These are phyloP conservation scores for Pharus latifolius DNA, from an alignment of 176 grass and related monocot species.

Conservation along the genomic window DNA sequence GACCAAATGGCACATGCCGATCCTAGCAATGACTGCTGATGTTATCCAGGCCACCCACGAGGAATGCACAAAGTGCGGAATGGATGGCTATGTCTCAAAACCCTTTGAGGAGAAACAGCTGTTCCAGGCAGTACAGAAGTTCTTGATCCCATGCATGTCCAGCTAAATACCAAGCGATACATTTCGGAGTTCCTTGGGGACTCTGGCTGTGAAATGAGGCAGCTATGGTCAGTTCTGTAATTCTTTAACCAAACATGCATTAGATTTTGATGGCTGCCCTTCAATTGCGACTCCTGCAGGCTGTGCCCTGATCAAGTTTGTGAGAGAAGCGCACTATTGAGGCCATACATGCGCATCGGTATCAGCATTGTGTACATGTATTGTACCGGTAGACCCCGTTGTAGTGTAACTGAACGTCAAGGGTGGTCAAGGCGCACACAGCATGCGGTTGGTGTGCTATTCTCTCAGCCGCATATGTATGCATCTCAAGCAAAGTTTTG, in stretches of 20 bases:
- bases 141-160: constrained; percentile 33
- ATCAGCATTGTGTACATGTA: constrained; percentile 17
- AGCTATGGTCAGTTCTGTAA: constrained; percentile 7
- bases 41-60: constrained; percentile 91
- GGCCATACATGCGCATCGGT: neutral
- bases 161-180: neutral
- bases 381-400: neutral
- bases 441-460: too few relatives aligned
- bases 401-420: neutral
- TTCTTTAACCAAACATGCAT: neutral
- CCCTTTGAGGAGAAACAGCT: constrained; percentile 94
- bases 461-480: neutral
- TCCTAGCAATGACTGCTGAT: constrained; percentile 95
- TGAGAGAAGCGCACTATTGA: neutral
- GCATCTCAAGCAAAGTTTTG: constrained; percentile 16
- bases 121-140: constrained; percentile 67
- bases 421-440: neutral
- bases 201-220: constrained; percentile 5
- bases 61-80: constrained; percentile 73
- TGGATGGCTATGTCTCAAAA: constrained; percentile 97
- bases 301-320: neutral
- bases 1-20: constrained; percentile 44
- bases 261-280: neutral
- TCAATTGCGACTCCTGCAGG: neutral
- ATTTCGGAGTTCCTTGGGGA: neutral